Conservation (phyloP, 108 stramenopile genomes). For the Hondaea fermentalgiana region DNA sequence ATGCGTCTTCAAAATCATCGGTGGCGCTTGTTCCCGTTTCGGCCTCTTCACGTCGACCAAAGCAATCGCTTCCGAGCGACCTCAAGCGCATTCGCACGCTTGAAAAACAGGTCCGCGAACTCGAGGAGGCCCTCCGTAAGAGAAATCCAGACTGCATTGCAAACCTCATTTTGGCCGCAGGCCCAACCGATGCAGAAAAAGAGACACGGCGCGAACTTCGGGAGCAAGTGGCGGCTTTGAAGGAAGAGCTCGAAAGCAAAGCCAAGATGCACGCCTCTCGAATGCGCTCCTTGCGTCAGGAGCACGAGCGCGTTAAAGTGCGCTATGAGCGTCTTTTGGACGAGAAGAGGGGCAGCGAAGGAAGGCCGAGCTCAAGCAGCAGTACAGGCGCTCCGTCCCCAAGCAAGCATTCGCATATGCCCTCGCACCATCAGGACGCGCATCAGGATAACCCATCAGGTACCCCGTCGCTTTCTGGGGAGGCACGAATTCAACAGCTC, state of each 20-base stretch:
- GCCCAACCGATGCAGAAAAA: background rate
- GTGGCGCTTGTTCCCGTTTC: background rate
- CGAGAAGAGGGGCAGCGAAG: background rate
- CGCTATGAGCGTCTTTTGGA: constrained; percentile 1
- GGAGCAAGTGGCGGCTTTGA: background rate
- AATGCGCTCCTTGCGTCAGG: background rate
- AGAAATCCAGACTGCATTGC: background rate
- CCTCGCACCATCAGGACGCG: background rate
- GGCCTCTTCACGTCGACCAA: too few relatives aligned
- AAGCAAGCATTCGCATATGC: too few relatives aligned
- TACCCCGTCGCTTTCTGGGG: background rate
- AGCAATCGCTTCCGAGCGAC: background rate
- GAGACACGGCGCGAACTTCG: background rate
- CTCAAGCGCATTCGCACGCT: background rate
- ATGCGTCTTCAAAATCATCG: too few relatives aligned
- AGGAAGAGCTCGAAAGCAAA: background rate
- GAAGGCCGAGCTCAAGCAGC: too few relatives aligned
- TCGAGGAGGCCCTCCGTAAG: background rate
- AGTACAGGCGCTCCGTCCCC: too few relatives aligned
- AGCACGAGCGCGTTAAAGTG: background rate
- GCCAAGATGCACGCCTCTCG: background rate
- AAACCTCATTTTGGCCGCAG: background rate
- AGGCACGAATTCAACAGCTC: background rate
- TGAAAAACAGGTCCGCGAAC: background rate
- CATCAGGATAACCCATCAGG: background rate